Base-by-base conservation (phyloP, 2,329 filamentous ascomycete genomes). In the Bipolaris victoriae region DNA sequence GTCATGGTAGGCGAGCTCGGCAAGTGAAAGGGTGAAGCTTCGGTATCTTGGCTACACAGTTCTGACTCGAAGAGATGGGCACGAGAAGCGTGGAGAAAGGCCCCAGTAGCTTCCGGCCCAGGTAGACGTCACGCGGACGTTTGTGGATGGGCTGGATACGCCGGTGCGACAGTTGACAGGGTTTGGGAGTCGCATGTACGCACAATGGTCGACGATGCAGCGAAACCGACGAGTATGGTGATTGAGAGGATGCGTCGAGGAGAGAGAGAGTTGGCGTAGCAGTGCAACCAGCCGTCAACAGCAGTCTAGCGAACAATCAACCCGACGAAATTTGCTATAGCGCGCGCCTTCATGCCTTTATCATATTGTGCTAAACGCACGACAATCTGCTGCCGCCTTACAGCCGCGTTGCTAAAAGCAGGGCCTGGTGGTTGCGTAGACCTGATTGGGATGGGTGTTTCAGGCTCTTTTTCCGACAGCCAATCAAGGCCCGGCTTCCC, bases 1-100 rank as follows among this genome's bases (percentile, higher is more conserved):
- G 84, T 97, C 72, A 83, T 97, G 63, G 82, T 97, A 5, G 92
- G 92, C 57, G 92, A 97, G 78, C 80, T 97, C 58, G 82, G 82
- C 81, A 89, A 82, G 83, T 87, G 85, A 80, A 50, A 40, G 26
- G 26, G 56, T 22, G 48, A 47, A 35, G 52, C 41, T 49, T 33
- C 45, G 55, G 60, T 55, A 60, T 59, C 54, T 68, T 71, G 64
- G 65, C 64, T 68, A 58, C 47, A 52, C 49, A 62, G 39, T 51
- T 57, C 62, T 60, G 52, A 64, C 63, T 62, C 60, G 55, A 60
- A 39, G 58, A 65, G 59, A 58, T 61, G 55, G 56, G 55, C 61
- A 61, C 57, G 73, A 73, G 52, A 64, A 58, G 57, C 61, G 55
- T 58, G 60, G 62, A 63, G 62, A 67, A 67, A 62, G 60, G 64